Evolutionary conservation across 140 eudicot species (phyloP), one percentile per base, ranked within the genome.

Genomic region (Erigeron philadelphicus): DNA sequence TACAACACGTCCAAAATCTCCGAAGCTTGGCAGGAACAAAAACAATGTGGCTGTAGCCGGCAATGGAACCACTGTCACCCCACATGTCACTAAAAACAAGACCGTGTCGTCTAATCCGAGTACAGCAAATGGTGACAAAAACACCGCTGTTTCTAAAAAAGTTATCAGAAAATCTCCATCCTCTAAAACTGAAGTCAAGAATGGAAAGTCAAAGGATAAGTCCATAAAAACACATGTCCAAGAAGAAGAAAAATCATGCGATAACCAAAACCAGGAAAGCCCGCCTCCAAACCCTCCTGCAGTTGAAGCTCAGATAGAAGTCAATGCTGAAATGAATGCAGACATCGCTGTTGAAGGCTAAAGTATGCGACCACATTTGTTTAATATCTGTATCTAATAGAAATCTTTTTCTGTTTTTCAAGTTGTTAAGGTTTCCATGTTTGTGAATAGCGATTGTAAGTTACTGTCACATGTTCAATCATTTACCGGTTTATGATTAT

Each of bases 11-110:
- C 67, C 96, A 13, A 79, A 53, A 84, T 88, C 98, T 61, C 98
- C 98, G 9, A 92, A 88, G 80, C 95, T 92, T 55, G 98, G 98
- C 72, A 84, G 98, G 78, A 64, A 73, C 81, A 92, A 92, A 62
- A 79, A 64, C 81, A 75, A 73, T 9, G 66, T 67, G 56, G 76
- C 67, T 47, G 69, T 81, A 60, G 60, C 69, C 67, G 74, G 65
- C 73, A 84, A 64, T 35, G 86, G 80, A 50, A 56, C 85, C 7
- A 61, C 68, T 47, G 78, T 41, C 59, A 79, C 74, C 78, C 95
- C 93, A 46, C 73, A 18, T 11, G 72, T 68, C 56, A 67, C 49
- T 64, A 79, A 41, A 72, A 75, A 1, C 81, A 80, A 76, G 25
- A 68, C 72, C 53, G 49, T 16, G 16, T 70, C 87, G 25, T 76